Percentiles rank a stretch among this genome's conserved stretches.
These are phyloP conservation scores for Xylaria sp. DNA, from an alignment of 2,329 filamentous ascomycete species.

Conservation along the genomic window DNA sequence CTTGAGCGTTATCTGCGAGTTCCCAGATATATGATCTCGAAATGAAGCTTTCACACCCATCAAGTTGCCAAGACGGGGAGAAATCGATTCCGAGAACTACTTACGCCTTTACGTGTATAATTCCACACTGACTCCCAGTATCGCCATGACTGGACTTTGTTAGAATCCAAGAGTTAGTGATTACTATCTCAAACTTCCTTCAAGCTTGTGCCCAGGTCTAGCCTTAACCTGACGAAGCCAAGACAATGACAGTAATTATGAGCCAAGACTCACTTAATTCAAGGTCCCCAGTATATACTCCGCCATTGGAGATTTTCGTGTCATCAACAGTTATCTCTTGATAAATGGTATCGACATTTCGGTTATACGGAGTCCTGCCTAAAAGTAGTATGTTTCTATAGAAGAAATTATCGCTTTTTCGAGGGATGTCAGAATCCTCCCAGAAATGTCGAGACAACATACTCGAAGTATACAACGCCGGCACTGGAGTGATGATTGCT, in stretches of 20 bases:
- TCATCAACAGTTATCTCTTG: neutral
- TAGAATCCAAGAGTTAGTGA: neutral
- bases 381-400: neutral
- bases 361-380: neutral
- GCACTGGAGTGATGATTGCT: neutral
- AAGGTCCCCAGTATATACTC: neutral
- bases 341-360: neutral
- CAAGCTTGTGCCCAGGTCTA: no score
- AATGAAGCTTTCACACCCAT: neutral
- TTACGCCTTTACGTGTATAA: neutral
- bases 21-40: neutral
- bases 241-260: neutral
- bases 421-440: conserved; percentile 5
- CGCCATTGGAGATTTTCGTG: neutral
- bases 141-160: conserved; percentile 14
- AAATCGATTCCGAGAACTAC: neutral
- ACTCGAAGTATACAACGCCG: conserved; percentile 15
- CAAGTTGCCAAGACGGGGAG: neutral
- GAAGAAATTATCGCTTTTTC: conserved; percentile 25
- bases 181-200: neutral
- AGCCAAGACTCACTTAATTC: conserved; percentile 5
- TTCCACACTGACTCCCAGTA: conserved; percentile 4
- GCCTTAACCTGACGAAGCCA: neutral
- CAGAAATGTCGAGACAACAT: conserved; percentile 12
- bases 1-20: neutral